Evolutionary conservation across 257 asterid species (phyloP), one percentile per base, ranked within the genome.

Genomic region (Paraleonurus japonicus): DNA sequence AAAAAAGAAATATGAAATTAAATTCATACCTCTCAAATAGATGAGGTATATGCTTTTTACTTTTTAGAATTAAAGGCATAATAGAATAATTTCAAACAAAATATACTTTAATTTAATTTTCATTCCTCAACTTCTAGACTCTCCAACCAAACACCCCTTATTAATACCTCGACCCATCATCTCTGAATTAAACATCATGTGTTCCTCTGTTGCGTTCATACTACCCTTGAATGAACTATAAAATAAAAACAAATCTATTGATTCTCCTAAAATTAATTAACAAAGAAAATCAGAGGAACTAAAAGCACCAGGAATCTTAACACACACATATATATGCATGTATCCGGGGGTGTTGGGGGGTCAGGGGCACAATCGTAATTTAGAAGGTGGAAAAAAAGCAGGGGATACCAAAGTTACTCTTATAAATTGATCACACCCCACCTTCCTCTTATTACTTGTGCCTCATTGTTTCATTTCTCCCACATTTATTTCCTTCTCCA

Each of bases 341-440:
- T 15, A 13, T 7, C 43, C 43, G n/a, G n/a, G n/a, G n/a, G n/a
- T n/a, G n/a, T n/a, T n/a, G n/a, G 41, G 72, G 78, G 37, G 13
- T n/a, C 71, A 0, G 74, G 75, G 79, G 77, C 75, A 71, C 19
- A 77, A 74, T 69, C 41, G 48, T 65, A 67, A 79, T 64, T 43
- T 10, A 72, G 73, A 79, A 78, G 62, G 24, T 64, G 75, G 27
- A 30, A 65, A 80, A 47, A 79, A 82, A 62, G 79, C 71, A 32
- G 70, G 75, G 67, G 79, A 76, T 79, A 77, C 15, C 37, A 67
- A 80, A 81, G 72, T 81, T 82, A 74, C 87, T n/a, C n/a, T 78
- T 86, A 89, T 88, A 85, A 88, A 86, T 85, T 79, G 71, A 74
- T 75, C 74, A 45, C 78, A 66, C 61, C 67, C 74, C 79, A 28